phyloP scores from a whole-genome alignment of 192 early-diverging fungal genomes.

The Backusella tarrabulga region DNA sequence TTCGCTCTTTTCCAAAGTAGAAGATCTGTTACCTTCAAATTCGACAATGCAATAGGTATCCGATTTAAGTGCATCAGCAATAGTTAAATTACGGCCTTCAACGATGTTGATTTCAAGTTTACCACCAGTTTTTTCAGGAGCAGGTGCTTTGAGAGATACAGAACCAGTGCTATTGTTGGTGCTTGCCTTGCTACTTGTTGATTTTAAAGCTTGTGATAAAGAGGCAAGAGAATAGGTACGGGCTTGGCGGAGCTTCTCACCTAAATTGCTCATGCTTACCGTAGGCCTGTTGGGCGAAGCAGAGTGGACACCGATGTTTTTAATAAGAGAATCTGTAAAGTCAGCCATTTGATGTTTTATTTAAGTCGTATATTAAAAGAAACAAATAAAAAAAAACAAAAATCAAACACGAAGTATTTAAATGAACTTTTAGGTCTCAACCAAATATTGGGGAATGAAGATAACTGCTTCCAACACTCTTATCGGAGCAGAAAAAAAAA shows the following conservation, averaged over 20 bases:
- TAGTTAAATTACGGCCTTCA: conserved; percentile 40
- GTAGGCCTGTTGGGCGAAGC: not conserved
- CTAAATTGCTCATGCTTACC: conserved; percentile 13
- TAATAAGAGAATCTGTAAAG: conserved; percentile 21
- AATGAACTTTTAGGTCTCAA: conserved; percentile 3
- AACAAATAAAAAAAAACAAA: conserved; percentile 10
- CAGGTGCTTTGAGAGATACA: not conserved
- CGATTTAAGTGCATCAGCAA: conserved; percentile 33
- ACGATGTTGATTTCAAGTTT: conserved; percentile 32
- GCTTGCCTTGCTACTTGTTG: conserved; percentile 4
- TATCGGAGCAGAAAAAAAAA: not conserved
- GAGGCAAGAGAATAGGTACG: conserved; percentile 12
- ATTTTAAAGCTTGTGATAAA: not conserved
- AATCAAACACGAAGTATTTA: not conserved
- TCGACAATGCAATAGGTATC: conserved; percentile 40
- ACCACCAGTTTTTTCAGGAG: conserved; percentile 21
- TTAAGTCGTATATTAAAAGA: not conserved
- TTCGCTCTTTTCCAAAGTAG: conserved; percentile 24
- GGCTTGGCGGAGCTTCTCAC: conserved; percentile 23
- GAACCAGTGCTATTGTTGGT: not conserved
- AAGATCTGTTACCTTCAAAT: conserved; percentile 40
- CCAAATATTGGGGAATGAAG: not conserved
- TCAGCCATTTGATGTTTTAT: conserved; percentile 8
- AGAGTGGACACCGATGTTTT: conserved; percentile 24
- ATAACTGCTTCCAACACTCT: not conserved